Evolutionary conservation across 495 filamentous ascomycete species (phyloP), one percentile per base, ranked within the genome.

Genomic region (Neurospora africana): DNA sequence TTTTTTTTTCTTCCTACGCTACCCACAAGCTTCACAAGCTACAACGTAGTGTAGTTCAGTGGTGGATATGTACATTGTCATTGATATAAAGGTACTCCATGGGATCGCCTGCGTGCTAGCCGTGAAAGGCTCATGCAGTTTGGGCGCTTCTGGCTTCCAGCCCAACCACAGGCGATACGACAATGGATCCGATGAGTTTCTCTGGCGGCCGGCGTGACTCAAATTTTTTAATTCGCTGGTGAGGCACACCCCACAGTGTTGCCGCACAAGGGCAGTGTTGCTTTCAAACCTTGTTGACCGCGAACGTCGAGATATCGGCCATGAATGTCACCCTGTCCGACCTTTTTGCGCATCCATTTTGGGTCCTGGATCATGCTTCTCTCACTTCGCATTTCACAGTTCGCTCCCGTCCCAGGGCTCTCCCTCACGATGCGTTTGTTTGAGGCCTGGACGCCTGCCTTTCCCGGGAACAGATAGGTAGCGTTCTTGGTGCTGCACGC

Each of bases 131-230:
- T 30, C 11, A 67, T 65, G 27, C 58, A 37, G 68, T 69, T 78
- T 75, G 75, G 77, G 76, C 43, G 70, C 68, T 23, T 72, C 68
- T 65, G 35, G 67, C 44, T 74, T 74, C 69, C 77, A 78, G 76
- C 77, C 77, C 77, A 79, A 79, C 76, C 41, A 67, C 61, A 30
- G 27, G 44, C 11, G 21, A 72, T 74, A 61, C 71, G 67, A 73
- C 73, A 68, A 71, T 73, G 47, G 19, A 40, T 53, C 71, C 44
- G 36, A 33, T 47, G 71, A 9, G 27, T 33, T 65, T 65, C 53
- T 72, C 36, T 38, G 43, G 35, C 41, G 72, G 38, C 38, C 33
- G 21, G 72, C 69, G 71, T 73, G 74, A 74, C 65, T 76, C 74
- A 76, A 76, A 10, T 36, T 47, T 47, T 53, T 41, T 65, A 33